phyloP scores from a whole-genome alignment of 2,329 filamentous ascomycete species.

The Arachnopeziza araneosa region DNA sequence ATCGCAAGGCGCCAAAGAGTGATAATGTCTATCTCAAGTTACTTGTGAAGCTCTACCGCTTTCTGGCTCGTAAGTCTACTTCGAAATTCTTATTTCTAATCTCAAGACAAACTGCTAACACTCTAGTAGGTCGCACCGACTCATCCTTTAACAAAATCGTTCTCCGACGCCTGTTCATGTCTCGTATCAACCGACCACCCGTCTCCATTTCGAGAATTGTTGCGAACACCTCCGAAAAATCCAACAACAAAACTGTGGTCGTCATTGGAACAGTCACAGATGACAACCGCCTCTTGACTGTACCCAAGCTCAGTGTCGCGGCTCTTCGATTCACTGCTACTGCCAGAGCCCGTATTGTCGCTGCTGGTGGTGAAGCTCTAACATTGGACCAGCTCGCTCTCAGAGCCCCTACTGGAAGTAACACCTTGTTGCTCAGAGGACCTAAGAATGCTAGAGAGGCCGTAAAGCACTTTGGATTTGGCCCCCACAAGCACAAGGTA shows the following conservation, averaged over 20 bases:
- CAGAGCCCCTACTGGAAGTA: slow-evolving; percentile 89
- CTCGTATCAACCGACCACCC: slow-evolving; percentile 94
- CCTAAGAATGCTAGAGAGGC: slow-evolving; percentile 98
- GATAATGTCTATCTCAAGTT: slow-evolving; percentile 97
- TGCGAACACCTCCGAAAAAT: slow-evolving; percentile 58
- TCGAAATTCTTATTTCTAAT: background rate
- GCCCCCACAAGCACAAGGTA: slow-evolving; percentile 96
- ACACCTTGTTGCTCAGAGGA: slow-evolving; percentile 94
- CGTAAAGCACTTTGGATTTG: slow-evolving; percentile 98
- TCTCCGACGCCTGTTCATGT: slow-evolving; percentile 96
- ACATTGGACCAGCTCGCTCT: slow-evolving; percentile 97
- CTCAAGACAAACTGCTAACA: background rate
- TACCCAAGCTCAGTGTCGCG: slow-evolving; percentile 90
- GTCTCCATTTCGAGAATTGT: slow-evolving; percentile 91
- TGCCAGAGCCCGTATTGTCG: slow-evolving; percentile 86
- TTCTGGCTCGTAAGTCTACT: slow-evolving; percentile 76
- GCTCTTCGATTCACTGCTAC: slow-evolving; percentile 96
- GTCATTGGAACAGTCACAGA: slow-evolving; percentile 94
- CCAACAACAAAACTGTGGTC: slow-evolving; percentile 81
- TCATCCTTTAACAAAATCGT: slow-evolving; percentile 98
- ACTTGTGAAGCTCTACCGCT: slow-evolving; percentile 97
- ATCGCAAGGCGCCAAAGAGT: slow-evolving; percentile 95
- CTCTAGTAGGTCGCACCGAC: slow-evolving; percentile 76
- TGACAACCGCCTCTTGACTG: slow-evolving; percentile 85
- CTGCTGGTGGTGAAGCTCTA: slow-evolving; percentile 89